A percentile compares a stretch with the other conserved stretches of the same genome.
Evolutionary conservation across 2,329 filamentous ascomycete genomes (phyloP).

Genomic region (Cladosporium halotolerans): DNA sequence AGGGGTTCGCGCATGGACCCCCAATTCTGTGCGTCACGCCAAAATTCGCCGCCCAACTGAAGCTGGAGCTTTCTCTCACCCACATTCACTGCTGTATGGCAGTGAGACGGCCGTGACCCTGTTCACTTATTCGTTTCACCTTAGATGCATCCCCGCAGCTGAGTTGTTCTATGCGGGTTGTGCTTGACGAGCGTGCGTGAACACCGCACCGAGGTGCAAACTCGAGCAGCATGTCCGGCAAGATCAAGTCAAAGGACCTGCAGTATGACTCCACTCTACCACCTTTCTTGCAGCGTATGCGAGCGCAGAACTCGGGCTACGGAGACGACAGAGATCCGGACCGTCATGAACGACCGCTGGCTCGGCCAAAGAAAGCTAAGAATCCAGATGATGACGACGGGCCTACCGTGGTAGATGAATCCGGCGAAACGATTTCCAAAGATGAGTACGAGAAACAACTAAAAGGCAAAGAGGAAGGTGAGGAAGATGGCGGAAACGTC

Average conservation of each 20-base stretch:
- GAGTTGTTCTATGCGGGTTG: no score
- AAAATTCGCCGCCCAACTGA: no score
- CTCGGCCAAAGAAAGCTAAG: constrained; percentile 43
- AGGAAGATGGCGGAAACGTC: constrained; percentile 13
- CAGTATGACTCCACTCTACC: constrained; percentile 54
- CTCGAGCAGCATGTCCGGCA: constrained; percentile 30
- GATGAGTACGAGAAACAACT: constrained; percentile 44
- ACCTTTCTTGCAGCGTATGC: constrained; percentile 42
- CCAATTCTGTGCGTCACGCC: neutral
- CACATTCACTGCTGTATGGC: no score
- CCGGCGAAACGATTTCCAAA: constrained; percentile 54
- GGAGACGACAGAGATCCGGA: constrained; percentile 35
- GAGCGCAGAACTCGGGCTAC: constrained; percentile 46
- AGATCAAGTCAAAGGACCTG: constrained; percentile 60
- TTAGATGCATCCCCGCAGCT: no score
- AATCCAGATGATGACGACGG: constrained; percentile 71
- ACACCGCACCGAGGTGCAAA: neutral
- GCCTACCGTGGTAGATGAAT: constrained; percentile 67
- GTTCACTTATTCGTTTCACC: no score
- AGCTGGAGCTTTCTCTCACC: no score
- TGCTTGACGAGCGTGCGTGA: no score
- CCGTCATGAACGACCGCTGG: constrained; percentile 39
- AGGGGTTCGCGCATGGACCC: neutral
- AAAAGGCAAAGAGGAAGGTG: constrained; percentile 11
- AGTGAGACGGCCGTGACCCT: no score